Evolutionary conservation across 345 rosid species (phyloP).

Genomic region (Euphorbia lathyris): DNA sequence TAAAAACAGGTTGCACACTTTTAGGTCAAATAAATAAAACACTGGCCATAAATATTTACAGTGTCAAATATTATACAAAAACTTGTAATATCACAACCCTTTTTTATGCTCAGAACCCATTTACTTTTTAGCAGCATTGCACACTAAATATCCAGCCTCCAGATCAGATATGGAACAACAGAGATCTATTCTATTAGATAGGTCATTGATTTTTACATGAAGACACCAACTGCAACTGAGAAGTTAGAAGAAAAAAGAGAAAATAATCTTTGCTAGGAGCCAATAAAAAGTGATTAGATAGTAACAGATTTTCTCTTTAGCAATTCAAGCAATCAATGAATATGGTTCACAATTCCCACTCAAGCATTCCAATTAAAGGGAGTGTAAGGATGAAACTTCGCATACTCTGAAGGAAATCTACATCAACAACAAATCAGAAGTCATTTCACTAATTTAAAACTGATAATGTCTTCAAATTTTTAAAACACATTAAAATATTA

Average conservation of each 20-base stretch:
- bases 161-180: conserved; percentile 7
- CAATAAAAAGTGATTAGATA: neutral
- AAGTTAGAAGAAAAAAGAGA: neutral
- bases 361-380: neutral
- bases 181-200: neutral
- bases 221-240: neutral
- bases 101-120: neutral
- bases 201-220: neutral
- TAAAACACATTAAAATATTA: neutral
- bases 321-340: neutral
- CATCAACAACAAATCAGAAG: neutral
- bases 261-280: too few species aligned
- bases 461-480: neutral
- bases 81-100: neutral
- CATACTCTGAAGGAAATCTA: neutral
- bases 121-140: neutral
- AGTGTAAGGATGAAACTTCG: neutral
- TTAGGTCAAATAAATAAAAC: neutral
- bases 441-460: neutral
- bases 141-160: too few species aligned
- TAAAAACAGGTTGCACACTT: neutral
- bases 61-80: neutral
- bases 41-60: neutral
- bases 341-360: neutral
- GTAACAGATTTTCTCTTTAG: neutral